A percentile compares a stretch with the other conserved stretches of the same genome.
Conservation (phyloP, 148 eudicot species). For the Rhododendron molle region DNA sequence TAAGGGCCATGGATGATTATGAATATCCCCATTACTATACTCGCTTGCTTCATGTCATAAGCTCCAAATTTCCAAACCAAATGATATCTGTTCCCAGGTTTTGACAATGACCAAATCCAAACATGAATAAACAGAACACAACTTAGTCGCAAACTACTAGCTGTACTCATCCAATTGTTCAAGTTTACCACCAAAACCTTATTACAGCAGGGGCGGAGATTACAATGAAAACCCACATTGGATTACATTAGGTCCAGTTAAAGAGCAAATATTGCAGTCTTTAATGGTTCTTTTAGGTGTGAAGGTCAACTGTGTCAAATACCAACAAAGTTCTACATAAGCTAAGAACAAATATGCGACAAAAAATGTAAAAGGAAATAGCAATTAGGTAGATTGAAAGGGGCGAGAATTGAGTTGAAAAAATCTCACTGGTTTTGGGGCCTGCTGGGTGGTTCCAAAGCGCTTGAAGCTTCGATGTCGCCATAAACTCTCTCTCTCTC, state of each 20-base stretch:
- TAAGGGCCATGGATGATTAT: background rate
- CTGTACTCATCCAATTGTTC: background rate
- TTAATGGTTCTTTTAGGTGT: background rate
- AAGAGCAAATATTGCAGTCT: background rate
- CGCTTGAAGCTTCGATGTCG: constrained; percentile 57
- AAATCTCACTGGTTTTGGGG: constrained; percentile 59
- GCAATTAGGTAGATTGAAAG: background rate
- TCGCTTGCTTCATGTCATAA: background rate
- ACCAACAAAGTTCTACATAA: too few species aligned
- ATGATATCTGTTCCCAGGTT: background rate
- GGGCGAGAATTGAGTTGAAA: background rate
- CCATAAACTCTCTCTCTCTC: constrained; percentile 30
- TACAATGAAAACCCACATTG: background rate
- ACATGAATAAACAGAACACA: background rate
- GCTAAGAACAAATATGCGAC: too few species aligned
- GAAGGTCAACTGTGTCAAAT: too few species aligned
- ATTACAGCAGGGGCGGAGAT: background rate
- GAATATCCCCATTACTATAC: background rate
- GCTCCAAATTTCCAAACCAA: background rate
- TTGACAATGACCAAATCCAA: background rate
- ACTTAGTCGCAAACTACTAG: background rate
- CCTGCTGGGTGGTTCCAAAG: constrained; percentile 81
- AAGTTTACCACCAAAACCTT: background rate
- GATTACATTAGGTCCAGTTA: background rate
- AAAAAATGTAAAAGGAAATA: background rate